These are phyloP conservation scores for Monilinia fructicola DNA, from an alignment of 2,329 filamentous ascomycete species.

Conservation along the genomic window DNA sequence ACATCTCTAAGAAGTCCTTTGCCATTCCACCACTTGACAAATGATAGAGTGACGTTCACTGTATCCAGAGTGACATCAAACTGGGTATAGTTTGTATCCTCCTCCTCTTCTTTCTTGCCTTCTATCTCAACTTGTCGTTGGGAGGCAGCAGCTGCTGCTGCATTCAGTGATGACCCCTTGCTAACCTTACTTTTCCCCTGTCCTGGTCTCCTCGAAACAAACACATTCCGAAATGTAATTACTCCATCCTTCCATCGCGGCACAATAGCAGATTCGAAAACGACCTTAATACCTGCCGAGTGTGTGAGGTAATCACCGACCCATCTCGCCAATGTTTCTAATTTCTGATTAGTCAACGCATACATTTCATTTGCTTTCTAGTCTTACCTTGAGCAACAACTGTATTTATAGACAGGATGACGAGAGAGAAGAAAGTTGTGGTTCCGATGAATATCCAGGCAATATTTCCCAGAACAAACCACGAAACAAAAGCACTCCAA, in stretches of 20 bases:
- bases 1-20: conserved; percentile 90
- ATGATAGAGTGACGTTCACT: conserved; percentile 93
- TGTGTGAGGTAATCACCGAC: conserved; percentile 93
- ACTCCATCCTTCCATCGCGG: conserved; percentile 94
- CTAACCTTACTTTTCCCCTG: conserved; percentile 79
- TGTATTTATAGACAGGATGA: conserved; percentile 91
- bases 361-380: conserved; percentile 27
- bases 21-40: conserved; percentile 98
- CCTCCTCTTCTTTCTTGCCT: conserved; percentile 52
- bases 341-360: conserved; percentile 28
- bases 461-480: conserved; percentile 90
- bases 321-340: conserved; percentile 89
- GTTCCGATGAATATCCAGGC: conserved; percentile 96
- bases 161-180: conserved; percentile 84
- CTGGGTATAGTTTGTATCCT: conserved; percentile 96
- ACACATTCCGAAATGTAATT: conserved; percentile 95
- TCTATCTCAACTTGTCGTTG: conserved; percentile 56
- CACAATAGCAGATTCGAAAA: conserved; percentile 97
- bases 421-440: conserved; percentile 91
- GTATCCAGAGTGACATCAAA: conserved; percentile 94
- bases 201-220: conserved; percentile 86
- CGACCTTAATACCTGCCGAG: conserved; percentile 87
- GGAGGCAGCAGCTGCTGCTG: conserved; percentile 81
- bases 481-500: conserved; percentile 92
- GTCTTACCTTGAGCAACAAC: conserved; percentile 83